Evolutionary conservation across 1,139 yeast species (phyloP), one percentile per base, ranked within the genome.

Genomic region (Nakaseomyces sp.): DNA sequence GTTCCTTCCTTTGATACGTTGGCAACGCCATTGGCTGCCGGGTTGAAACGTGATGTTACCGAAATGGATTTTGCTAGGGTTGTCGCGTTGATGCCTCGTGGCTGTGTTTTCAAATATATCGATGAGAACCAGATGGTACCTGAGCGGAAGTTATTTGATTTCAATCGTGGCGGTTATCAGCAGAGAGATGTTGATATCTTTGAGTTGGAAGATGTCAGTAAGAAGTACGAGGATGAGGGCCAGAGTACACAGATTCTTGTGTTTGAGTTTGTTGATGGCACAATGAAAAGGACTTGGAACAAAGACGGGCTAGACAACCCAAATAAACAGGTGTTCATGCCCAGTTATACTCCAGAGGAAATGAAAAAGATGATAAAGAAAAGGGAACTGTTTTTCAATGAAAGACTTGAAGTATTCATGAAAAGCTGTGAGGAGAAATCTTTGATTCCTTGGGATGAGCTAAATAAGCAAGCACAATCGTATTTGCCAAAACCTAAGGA

Each of bases 211-310:
- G 50, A 55, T 20, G 26, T 47, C 4, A 69, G 65, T 26, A 56
- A 59, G 29, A 65, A 63, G 43, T 52, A 45, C 18, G 45, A 53
- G 8, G 60, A 61, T n/a, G 54, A 57, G 3, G 50, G 56, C 22
- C 48, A 56, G 10, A 57, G 66, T 1, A 67, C 67, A 29, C 87
- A 81, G 52, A 55, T 85, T 3, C 67, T 88, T 22, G 70, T 87
- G 1, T 82, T 88, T 59, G 94, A 84, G 55, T 86, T 88, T 60
- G 70, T 77, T 16, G 96, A 88, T 62, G 86, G 87, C 3, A 68
- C 72, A 44, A 61, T 74, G 55, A 60, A 66, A 42, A 68, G 71
- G 41, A 63, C 72, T 2, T 66, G 68, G 55, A 60, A 70, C 1
- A 61, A 64, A 41, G 52, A 64, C 4, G 55, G 64, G 1, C 12